Base-by-base conservation (phyloP, 768 basidiomycete species). In the Neoboletus subvelutipes region DNA sequence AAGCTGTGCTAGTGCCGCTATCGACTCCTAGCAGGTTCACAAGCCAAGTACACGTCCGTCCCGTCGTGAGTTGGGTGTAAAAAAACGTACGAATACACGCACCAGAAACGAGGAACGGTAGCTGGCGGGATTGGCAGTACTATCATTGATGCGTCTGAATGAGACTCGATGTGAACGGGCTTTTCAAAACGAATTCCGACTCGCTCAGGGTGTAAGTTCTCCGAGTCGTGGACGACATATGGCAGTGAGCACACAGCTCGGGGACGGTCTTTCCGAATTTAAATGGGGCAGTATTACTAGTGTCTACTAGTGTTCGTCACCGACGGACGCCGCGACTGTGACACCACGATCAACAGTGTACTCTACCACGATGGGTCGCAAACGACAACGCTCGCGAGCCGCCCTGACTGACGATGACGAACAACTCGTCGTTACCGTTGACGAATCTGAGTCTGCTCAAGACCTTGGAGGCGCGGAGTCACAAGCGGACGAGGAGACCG, bases 381-480 rank as follows among this genome's bases (percentile, higher is more conserved):
- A 83, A 67, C 76, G 83, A 59, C 79, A 73, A 64, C 78, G 78
- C 36, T 74, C 77, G n/a, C 75, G 78, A 45, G 72, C 72, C 2
- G 74, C 76, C 42, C 63, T 68, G 17, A 67, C 63, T 4, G 65
- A 61, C 45, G 71, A 71, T 49, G 68, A 71, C n/a, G 67, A 61
- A 22, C 62, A 67, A 47, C 57, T 48, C 20, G 50, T 59, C 55
- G 64, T 60, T 45, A 58, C 20, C 24, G 11, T 61, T 24, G 63
- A 66, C 26, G 59, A 60, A 24, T 49, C 56, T 12, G 59, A 60
- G 29, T 59, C 57, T 18, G 12, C 36, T 5, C 62, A 54, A 45
- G 60, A 57, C 33, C 52, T 22, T 22, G 49, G 17, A 17, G 31
- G 24, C 40, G 33, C 51, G 26, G 33, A 24, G 6, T 54, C 60